These are phyloP conservation scores for Ophiostoma himal-ulmi DNA, from an alignment of 2,329 filamentous ascomycete genomes.

Conservation along the genomic window DNA sequence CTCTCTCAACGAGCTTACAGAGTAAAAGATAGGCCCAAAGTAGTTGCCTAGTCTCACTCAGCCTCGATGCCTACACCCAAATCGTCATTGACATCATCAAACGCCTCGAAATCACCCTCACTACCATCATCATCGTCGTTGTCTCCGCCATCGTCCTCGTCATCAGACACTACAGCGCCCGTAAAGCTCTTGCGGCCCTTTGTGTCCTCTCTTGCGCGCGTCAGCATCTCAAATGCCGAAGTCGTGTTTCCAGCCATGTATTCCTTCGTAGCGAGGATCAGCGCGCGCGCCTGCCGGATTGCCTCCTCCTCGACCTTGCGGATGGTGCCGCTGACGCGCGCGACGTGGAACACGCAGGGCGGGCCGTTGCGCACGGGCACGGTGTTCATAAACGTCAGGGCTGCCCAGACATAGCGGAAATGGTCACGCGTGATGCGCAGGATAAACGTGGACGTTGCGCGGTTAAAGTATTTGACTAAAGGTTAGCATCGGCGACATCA, in stretches of 20 bases:
- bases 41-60: not conserved
- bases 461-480: slow-evolving; percentile 84
- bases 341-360: slow-evolving; percentile 74
- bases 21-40: not conserved
- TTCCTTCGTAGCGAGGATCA: slow-evolving; percentile 62
- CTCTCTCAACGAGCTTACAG: no score
- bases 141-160: slow-evolving; percentile 41
- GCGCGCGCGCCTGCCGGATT: slow-evolving; percentile 65
- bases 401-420: slow-evolving; percentile 84
- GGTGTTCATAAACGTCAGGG: slow-evolving; percentile 70
- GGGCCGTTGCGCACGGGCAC: slow-evolving; percentile 57
- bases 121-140: slow-evolving; percentile 35
- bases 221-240: slow-evolving; percentile 31
- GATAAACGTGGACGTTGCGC: slow-evolving; percentile 91
- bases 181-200: slow-evolving; percentile 33
- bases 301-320: slow-evolving; percentile 87
- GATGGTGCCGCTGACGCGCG: slow-evolving; percentile 87
- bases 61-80: slow-evolving; percentile 28
- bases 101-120: not conserved
- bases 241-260: slow-evolving; percentile 38
- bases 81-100: slow-evolving; percentile 35
- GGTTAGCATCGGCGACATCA: not conserved
- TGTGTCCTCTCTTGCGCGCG: slow-evolving; percentile 29
- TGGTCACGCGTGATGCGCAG: slow-evolving; percentile 75
- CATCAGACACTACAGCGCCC: slow-evolving; percentile 42